Conservation (phyloP, 495 filamentous ascomycete genomes). For the Podospora australis region DNA sequence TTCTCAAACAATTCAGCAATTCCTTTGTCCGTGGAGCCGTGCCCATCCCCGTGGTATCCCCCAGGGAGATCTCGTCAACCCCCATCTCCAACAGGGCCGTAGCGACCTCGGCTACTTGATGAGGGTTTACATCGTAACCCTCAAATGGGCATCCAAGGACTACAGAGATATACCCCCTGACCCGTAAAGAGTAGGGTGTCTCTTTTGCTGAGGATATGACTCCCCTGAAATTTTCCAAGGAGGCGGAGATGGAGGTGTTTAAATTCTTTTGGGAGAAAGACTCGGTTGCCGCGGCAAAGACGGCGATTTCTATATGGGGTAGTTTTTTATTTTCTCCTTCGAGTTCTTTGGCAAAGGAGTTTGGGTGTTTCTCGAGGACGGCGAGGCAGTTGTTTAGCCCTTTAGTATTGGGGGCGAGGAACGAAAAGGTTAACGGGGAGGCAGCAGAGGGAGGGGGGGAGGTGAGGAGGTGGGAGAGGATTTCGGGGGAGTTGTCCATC, state of each 20-base stretch:
- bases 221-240: slow-evolving; percentile 65
- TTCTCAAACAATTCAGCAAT: slow-evolving; percentile 61
- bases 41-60: slow-evolving; percentile 95
- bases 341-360: slow-evolving; percentile 32
- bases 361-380: slow-evolving; percentile 34
- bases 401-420: slow-evolving; percentile 82
- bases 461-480: slow-evolving; percentile 68
- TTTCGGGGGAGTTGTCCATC: slow-evolving; percentile 89
- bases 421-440: slow-evolving; percentile 83
- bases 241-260: slow-evolving; percentile 80
- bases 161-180: slow-evolving; percentile 92
- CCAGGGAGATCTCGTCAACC: slow-evolving; percentile 87
- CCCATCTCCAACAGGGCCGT: slow-evolving; percentile 86
- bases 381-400: slow-evolving; percentile 57
- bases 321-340: slow-evolving; percentile 13
- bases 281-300: slow-evolving; percentile 91
- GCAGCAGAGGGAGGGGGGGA: slow-evolving; percentile 56
- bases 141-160: slow-evolving; percentile 94
- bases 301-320: slow-evolving; percentile 69
- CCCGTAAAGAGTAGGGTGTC: slow-evolving; percentile 48
- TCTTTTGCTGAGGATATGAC: slow-evolving; percentile 71
- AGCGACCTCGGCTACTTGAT: slow-evolving; percentile 76
- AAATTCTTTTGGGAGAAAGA: slow-evolving; percentile 86
- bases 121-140: slow-evolving; percentile 71
- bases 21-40: slow-evolving; percentile 73